Base-by-base conservation (phyloP, 768 basidiomycete species). In the Lanmaoa rubissima region DNA sequence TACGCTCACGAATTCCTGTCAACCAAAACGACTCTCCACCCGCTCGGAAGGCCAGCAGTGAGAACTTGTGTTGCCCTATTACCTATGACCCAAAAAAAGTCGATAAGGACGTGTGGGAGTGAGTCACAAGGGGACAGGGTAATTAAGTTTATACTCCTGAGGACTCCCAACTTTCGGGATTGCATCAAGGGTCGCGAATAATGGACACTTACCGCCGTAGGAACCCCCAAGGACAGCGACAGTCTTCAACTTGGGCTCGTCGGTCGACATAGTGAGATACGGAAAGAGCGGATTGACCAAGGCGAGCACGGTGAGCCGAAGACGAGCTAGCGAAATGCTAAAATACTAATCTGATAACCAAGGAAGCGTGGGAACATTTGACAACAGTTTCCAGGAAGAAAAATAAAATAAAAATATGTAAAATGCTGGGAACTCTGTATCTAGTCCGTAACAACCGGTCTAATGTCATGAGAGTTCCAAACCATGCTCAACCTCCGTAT, bases 1-100 rank as follows among this genome's bases (percentile, higher is more conserved):
- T 46, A 53, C 12, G 73, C 79, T 57, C 68, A 84, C 78, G 78
- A 80, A 65, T 88, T 86, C 47, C 82, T 73, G 59, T 86, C 85
- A 38, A 87, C 74, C 13, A 86, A 67, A 5, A 86, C 73, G 26
- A 87, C 73, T 28, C 78, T 75, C 82, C 84, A 83, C 16, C 70
- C 79, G 14, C 73, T 68, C 5, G 83, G 83, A 17, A 85, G 66
- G 13, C 72, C 73, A 10, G 77, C 69, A 9, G 79, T 77, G 36
- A 86, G 76, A 17, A 81, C 43, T 53, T 79, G 78, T 5, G 81
- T 78, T 0, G 80, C 82, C 40, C 76, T 74, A 28, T 74, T 74
- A 32, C 84, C 83, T 83, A 54, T 34, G 31, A 14, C 24, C 43
- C 34, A 11, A 9, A 31, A 53, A 24, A 19, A n/a, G 36, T 40